Evolutionary conservation across 805 yeast genomes (phyloP).

Genomic region (Candida anglica): DNA sequence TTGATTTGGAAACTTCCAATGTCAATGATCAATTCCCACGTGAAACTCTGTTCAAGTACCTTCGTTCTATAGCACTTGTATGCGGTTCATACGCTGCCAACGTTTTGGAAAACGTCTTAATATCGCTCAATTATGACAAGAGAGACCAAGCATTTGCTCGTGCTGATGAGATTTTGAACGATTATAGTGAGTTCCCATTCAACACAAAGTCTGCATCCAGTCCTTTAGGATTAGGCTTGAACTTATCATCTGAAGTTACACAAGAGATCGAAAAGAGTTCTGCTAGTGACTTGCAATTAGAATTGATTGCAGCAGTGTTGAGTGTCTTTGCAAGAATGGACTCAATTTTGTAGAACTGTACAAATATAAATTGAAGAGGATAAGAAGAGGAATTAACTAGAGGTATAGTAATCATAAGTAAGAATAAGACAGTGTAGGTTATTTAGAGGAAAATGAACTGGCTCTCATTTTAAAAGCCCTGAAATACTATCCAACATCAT

Average conservation of each 20-base stretch:
- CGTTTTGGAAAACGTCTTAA: constrained; percentile 85
- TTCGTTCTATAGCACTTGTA: constrained; percentile 78
- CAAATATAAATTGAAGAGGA: no score
- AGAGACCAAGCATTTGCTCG: constrained; percentile 90
- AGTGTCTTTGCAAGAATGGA: constrained; percentile 91
- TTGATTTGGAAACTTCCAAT: constrained; percentile 37
- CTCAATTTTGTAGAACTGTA: constrained; percentile 71
- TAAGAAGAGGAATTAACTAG: no score
- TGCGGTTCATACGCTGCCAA: constrained; percentile 94
- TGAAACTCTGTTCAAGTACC: constrained; percentile 59
- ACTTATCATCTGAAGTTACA: constrained; percentile 55
- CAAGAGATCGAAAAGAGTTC: constrained; percentile 49
- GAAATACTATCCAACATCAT: no score
- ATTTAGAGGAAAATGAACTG: no score
- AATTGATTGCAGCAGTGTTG: constrained; percentile 88
- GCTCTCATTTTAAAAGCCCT: no score
- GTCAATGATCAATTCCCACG: constrained; percentile 65
- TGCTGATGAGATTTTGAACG: constrained; percentile 86
- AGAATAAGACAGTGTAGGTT: no score
- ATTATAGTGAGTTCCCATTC: constrained; percentile 85
- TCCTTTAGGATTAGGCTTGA: constrained; percentile 67
- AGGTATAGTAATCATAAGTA: no score
- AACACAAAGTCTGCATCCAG: constrained; percentile 46
- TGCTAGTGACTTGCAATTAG: constrained; percentile 64
- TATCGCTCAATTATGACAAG: constrained; percentile 73